These are phyloP conservation scores for Alternaria angustiovoidea DNA, from an alignment of 2,329 filamentous ascomycete species.

Conservation along the genomic window DNA sequence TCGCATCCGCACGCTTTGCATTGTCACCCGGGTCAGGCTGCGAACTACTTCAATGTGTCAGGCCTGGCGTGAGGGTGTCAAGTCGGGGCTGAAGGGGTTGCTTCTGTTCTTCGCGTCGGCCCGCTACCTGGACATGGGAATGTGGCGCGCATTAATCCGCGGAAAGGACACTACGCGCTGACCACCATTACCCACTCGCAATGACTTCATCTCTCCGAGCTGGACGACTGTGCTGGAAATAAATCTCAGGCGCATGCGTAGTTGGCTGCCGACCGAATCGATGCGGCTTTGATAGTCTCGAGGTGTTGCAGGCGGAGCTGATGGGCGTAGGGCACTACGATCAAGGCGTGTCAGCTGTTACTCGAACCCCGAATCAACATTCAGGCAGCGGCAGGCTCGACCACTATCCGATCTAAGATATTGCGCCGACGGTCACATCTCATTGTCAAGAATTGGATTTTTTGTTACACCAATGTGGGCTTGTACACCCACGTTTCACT, in stretches of 20 bases:
- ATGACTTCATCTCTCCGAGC: not conserved
- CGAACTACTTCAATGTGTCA: not conserved
- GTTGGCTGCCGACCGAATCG: not conserved
- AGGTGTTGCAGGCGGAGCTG: not conserved
- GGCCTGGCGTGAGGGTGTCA: not conserved
- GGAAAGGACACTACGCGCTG: not conserved
- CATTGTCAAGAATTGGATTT: not conserved
- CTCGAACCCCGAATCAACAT: not conserved
- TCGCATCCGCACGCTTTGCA: slow-evolving; percentile 1
- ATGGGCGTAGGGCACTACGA: not conserved
- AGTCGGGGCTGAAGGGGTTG: not conserved
- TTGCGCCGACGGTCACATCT: not conserved
- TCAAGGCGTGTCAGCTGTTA: not conserved
- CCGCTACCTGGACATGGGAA: not conserved
- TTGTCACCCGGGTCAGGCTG: not conserved
- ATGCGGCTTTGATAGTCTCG: not conserved
- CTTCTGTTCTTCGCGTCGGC: not conserved
- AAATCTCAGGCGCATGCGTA: not conserved
- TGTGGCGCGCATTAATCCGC: not conserved
- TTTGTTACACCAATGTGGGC: not conserved
- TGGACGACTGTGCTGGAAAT: not conserved
- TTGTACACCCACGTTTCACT: not conserved
- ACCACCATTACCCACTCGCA: not conserved
- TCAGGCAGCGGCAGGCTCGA: not conserved
- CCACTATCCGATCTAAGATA: not conserved